Evolutionary conservation across 2,329 filamentous ascomycete genomes (phyloP).

Genomic region (Coniochaeta sp.): DNA sequence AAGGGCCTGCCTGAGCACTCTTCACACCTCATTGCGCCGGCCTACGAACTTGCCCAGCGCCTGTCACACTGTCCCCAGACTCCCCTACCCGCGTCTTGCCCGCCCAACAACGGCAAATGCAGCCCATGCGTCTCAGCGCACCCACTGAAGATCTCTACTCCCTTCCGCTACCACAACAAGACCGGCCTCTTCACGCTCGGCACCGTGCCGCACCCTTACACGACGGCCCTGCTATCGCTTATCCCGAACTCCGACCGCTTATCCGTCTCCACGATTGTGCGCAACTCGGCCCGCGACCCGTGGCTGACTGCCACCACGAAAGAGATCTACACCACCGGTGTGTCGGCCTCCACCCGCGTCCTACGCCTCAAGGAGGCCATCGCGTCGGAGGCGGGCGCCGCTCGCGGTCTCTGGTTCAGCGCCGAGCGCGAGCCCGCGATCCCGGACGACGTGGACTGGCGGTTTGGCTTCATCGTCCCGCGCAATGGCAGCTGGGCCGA

Average conservation of each 20-base stretch:
- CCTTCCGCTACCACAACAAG: conserved; percentile 62
- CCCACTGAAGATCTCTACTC: conserved; percentile 60
- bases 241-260: conserved; percentile 49
- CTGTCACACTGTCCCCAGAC: conserved; percentile 69
- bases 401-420: conserved; percentile 72
- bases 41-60: conserved; percentile 64
- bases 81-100: conserved; percentile 71
- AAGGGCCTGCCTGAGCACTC: conserved; percentile 74
- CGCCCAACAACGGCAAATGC: conserved; percentile 72
- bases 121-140: conserved; percentile 62
- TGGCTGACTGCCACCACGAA: conserved; percentile 72
- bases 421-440: conserved; percentile 50
- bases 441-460: conserved; percentile 75
- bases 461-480: conserved; percentile 79
- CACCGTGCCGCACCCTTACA: conserved; percentile 87
- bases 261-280: conserved; percentile 49
- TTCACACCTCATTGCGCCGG: conserved; percentile 62
- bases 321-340: conserved; percentile 56
- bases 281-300: conserved; percentile 63
- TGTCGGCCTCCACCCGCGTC: conserved; percentile 59
- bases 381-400: conserved; percentile 56
- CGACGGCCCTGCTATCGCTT: conserved; percentile 61
- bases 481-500: conserved; percentile 32
- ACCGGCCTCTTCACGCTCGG: conserved; percentile 73
- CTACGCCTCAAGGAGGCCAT: conserved; percentile 76